These are phyloP conservation scores for Dactylellina drechsleri DNA, from an alignment of 2,329 filamentous ascomycete genomes.

Conservation along the genomic window DNA sequence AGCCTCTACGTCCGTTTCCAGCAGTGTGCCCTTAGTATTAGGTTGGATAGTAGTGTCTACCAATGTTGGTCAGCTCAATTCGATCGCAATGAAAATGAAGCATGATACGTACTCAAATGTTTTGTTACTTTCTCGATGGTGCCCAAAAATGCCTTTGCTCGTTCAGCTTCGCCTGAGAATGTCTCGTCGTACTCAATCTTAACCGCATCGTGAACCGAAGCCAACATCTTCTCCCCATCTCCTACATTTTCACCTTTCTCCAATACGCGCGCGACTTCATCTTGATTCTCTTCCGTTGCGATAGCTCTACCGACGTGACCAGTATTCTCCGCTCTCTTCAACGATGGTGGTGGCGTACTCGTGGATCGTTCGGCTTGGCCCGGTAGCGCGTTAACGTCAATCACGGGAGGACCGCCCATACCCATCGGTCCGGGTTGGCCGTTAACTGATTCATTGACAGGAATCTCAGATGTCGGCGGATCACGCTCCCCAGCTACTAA, in stretches of 20 bases:
- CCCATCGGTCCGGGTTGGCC: slow-evolving; percentile 14
- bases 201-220: slow-evolving; percentile 19
- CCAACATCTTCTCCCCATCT: slow-evolving; percentile 7
- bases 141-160: slow-evolving; percentile 23
- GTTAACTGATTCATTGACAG: not conserved
- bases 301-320: slow-evolving; percentile 37
- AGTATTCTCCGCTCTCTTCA: slow-evolving; percentile 3
- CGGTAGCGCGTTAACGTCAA: not conserved
- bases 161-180: slow-evolving; percentile 34
- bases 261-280: slow-evolving; percentile 28
- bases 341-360: not conserved
- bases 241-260: not conserved
- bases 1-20: slow-evolving; percentile 67
- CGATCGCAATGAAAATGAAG: too few relatives aligned
- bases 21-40: slow-evolving; percentile 61
- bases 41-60: slow-evolving; percentile 68
- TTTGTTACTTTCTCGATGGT: slow-evolving; percentile 36
- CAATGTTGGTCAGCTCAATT: too few relatives aligned
- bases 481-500: not conserved
- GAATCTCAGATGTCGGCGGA: not conserved
- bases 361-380: not conserved
- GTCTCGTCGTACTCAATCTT: slow-evolving; percentile 45
- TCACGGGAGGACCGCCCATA: slow-evolving; percentile 19
- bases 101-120: slow-evolving; percentile 36
- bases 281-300: slow-evolving; percentile 48